Conservation (phyloP, 306 rosid genomes). For the Nissolia schottii region DNA sequence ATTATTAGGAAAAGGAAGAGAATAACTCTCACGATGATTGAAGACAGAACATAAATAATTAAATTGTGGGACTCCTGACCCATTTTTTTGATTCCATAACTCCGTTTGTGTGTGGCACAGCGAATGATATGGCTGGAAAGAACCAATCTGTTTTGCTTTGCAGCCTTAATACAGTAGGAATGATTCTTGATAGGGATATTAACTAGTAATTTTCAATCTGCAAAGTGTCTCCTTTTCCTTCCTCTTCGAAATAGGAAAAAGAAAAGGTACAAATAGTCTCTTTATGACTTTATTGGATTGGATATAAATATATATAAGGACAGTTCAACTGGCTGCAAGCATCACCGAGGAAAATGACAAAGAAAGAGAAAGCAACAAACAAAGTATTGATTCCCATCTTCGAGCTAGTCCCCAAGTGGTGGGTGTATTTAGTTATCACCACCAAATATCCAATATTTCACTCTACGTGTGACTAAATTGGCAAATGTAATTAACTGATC, state of each 20-base stretch:
- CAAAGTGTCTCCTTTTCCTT: background rate
- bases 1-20: background rate
- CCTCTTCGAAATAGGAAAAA: background rate
- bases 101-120: background rate
- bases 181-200: background rate
- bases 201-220: background rate
- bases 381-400: background rate
- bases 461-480: background rate
- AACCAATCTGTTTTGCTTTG: constrained; percentile 6
- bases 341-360: background rate
- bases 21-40: background rate
- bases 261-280: background rate
- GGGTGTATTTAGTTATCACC: too few species aligned
- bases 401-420: too few species aligned
- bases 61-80: constrained; percentile 25
- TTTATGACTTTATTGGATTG: background rate
- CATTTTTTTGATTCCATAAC: constrained; percentile 8
- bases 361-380: background rate
- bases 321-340: background rate
- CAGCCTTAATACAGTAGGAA: constrained; percentile 9
- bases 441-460: background rate
- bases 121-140: background rate
- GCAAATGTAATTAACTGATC: background rate
- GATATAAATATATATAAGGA: too few species aligned
- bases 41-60: constrained; percentile 7